Base-by-base conservation (phyloP, 2,329 filamentous ascomycete genomes). In the Pseudogymnoascus sp. region DNA sequence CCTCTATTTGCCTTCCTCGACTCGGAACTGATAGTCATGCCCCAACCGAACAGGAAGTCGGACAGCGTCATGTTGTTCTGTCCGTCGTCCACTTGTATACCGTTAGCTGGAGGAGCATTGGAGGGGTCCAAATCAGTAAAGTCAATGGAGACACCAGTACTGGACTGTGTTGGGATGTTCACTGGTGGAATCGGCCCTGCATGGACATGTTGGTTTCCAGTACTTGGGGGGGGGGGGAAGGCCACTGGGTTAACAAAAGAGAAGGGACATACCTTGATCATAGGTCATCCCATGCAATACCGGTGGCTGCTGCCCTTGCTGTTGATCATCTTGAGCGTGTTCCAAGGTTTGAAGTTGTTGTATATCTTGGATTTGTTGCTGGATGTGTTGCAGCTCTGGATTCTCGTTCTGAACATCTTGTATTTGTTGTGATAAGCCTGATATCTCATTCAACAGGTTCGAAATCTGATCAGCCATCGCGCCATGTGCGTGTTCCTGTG, bases 31-130 rank as follows among this genome's bases (percentile, higher is more conserved):
- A 59, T 25, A 30, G 60, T 58, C 20, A 60, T 60, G 16, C 59
- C 65, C 82, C 82, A 85, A 35, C 73, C 68, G 37, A 75, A 72
- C 32, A 85, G 72, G 65, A 84, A 84, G 37, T 80, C 75, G 30
- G 74, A 64, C 28, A 83, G 71, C 47, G 76, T 75, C 35, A 76
- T 72, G 66, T 85, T 85, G 60, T 75, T 74, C 11, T 70, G 67
- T 16, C 14, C n/a, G 32, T 70, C 68, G 58, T 69, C 67, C 62
- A 71, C 70, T 70, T 68, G 65, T 64, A 47, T 14, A 34, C 62
- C 50, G 68, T 72, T 66, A 71, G 70, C 66, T 63, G 68, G 64
- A 38, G 62, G 64, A 16, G 37, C 54, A 35, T 62, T 64, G 22
- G 7, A 14, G 8, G 28, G 18, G 16, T 16, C 25, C 14, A 41